Conservation (phyloP, 2,329 filamentous ascomycete genomes). For the Coniochaeta sp. region DNA sequence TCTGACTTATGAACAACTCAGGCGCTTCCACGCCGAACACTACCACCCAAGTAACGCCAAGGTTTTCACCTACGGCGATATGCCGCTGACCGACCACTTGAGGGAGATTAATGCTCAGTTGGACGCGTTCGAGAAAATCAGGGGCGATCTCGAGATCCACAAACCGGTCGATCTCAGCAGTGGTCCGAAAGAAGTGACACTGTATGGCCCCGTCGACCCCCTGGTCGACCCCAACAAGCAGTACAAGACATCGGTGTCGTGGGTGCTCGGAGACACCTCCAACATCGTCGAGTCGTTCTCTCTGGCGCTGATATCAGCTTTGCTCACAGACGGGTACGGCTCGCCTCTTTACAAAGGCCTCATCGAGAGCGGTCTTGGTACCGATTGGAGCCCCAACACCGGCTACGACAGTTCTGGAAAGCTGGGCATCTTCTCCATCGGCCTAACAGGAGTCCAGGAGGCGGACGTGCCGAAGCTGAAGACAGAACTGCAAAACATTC, state of each 20-base stretch:
- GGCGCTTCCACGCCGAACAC: conserved; percentile 81
- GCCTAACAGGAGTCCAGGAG: conserved; percentile 81
- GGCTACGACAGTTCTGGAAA: conserved; percentile 78
- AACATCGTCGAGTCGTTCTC: conserved; percentile 87
- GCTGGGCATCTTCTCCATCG: conserved; percentile 80
- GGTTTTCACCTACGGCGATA: conserved; percentile 89
- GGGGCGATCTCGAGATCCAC: conserved; percentile 67
- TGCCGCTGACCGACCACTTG: conserved; percentile 77
- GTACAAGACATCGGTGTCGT: conserved; percentile 88
- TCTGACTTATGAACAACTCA: conserved; percentile 83
- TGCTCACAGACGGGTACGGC: conserved; percentile 90
- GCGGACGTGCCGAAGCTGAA: conserved; percentile 73
- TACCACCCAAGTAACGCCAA: conserved; percentile 98
- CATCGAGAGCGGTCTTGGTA: conserved; percentile 82
- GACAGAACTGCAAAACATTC: conserved; percentile 62
- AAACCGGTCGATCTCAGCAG: conserved; percentile 62
- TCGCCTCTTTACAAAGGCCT: conserved; percentile 86
- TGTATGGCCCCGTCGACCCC: conserved; percentile 79
- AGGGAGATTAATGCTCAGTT: conserved; percentile 71
- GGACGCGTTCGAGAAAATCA: conserved; percentile 62
- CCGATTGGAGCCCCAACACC: conserved; percentile 90
- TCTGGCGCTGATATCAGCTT: conserved; percentile 69
- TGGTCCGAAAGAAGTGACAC: conserved; percentile 61
- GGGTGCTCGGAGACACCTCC: conserved; percentile 77
- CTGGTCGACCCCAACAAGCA: conserved; percentile 81